phyloP scores from a whole-genome alignment of 805 yeast species.

The Ogataea corticis region DNA sequence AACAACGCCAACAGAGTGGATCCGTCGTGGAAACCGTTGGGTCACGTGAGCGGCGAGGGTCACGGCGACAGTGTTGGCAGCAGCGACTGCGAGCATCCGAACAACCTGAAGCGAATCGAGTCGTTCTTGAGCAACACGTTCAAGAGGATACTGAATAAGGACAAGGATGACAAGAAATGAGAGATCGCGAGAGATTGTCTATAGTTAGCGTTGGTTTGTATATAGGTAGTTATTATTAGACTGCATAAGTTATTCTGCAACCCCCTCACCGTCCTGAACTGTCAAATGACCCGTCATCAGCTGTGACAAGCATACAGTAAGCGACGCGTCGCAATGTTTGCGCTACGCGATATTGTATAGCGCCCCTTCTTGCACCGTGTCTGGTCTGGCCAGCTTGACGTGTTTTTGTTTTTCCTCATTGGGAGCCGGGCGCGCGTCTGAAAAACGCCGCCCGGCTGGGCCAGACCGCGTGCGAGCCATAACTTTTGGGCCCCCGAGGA shows the following conservation, averaged over 20 bases:
- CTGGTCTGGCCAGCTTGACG: slow-evolving; percentile 2
- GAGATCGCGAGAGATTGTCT: neutral
- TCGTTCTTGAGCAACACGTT: slow-evolving; percentile 59
- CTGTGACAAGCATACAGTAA: neutral
- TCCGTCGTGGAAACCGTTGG: slow-evolving; percentile 43
- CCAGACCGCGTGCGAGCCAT: neutral
- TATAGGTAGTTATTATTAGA: slow-evolving; percentile 1
- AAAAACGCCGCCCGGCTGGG: neutral
- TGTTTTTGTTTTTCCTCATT: slow-evolving; percentile 4
- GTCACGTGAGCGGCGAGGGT: slow-evolving; percentile 17
- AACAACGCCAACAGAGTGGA: slow-evolving; percentile 71
- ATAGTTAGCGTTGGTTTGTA: neutral
- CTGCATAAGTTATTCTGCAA: neutral
- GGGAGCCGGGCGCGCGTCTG: neutral
- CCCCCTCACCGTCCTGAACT: no score
- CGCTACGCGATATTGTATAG: neutral
- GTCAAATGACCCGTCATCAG: no score
- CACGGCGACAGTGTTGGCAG: slow-evolving; percentile 9
- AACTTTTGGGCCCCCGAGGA: neutral
- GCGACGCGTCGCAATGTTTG: neutral
- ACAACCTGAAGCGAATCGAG: slow-evolving; percentile 56
- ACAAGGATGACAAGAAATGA: slow-evolving; percentile 9
- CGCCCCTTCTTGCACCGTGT: neutral
- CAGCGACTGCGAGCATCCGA: slow-evolving; percentile 40
- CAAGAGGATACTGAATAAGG: slow-evolving; percentile 40